Evolutionary conservation across 2,329 filamentous ascomycete genomes (phyloP), one percentile per base, ranked within the genome.

Genomic region (Ilyonectria destructans): DNA sequence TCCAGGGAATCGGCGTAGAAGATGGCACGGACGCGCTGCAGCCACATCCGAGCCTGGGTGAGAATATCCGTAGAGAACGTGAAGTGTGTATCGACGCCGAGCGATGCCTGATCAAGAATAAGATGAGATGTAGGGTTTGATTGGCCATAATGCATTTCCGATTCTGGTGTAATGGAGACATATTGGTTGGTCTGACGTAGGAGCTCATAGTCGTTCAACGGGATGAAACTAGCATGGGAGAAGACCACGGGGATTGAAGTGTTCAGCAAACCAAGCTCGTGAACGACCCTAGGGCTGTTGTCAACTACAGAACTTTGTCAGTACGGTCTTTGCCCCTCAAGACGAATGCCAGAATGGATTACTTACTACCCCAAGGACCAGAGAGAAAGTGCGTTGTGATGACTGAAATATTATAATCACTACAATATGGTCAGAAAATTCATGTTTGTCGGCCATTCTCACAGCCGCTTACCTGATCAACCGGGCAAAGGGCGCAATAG

Each of bases 101-200:
- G 80, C 1, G 86, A 77, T 1, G 82, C 83, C 69, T 89, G 86
- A 71, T 90, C 87, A 29, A 82, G 82, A 31, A 85, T 79, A 10
- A 80, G 74, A 60, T 85, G 80, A 19, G 79, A 81, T 40, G 77
- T 73, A 1, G 82, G 80, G 65, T 89, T 85, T 0, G 78, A 80
- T 70, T 88, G 86, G 19, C 88, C 88, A 75, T 85, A 89, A 74
- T 89, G 86, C 81, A 88, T 85, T 71, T 90, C 88, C 0, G 86
- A 88, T 71, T 90, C 89, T 1, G 87, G 86, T 0, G 88, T 90
- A 65, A 87, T 87, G 58, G 86, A 87, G 49, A 90, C 77, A 77
- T 86, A 85, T 58, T 89, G 84, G 76, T 89, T 85, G 2, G 82
- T 82, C 0, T 77, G 67, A 10, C 85, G 85, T 1, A 90, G 81